Base-by-base conservation (phyloP, 805 yeast genomes). In the Saturnispora diversa region DNA sequence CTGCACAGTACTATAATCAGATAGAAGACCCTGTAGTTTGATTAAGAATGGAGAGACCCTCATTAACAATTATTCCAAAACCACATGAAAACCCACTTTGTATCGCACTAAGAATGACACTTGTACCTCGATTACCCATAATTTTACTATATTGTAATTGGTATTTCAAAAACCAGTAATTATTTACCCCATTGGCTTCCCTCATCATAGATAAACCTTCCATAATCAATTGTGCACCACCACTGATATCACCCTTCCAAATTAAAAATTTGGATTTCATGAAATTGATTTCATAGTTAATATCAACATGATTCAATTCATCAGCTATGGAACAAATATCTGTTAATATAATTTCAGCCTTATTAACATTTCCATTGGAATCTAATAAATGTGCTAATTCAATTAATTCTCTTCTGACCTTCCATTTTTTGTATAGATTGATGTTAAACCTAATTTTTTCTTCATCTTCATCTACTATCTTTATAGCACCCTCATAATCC, bases 111-210 rank as follows among this genome's bases (percentile, higher is more conserved):
- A 39, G 25, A 26, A 39, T 26, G 15, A 39, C 17, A 39, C 37
- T 31, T 6, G 26, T 39, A 10, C 42, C 42, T 21, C 42, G 25
- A 10, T 31, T 19, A n/a, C 32, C 37, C 42, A 39, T 39, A 1
- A 75, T 62, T 11, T 60, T 50, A 31, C 75, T 67, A 48, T 72
- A 70, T 37, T 76, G 50, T 9, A 76, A 49, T 35, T 67, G 72
- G 41, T 71, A 66, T 50, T 64, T 65, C 17, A 75, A 56, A 27
- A 63, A 62, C 65, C 74, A 69, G 36, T 60, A 63, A 24, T 64
- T 59, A 47, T 72, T 70, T 53, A 50, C 6, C 48, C 44, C 3
- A 58, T 44, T 26, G 52, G 51, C 12, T 35, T 45, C 47, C 37
- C 51, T 48, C 45, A 59, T 44, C 2, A 42, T 35, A 10, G 49